Evolutionary conservation across 2,329 filamentous ascomycete genomes (phyloP), one percentile per base, ranked within the genome.

Genomic region (Aspergillus felis): DNA sequence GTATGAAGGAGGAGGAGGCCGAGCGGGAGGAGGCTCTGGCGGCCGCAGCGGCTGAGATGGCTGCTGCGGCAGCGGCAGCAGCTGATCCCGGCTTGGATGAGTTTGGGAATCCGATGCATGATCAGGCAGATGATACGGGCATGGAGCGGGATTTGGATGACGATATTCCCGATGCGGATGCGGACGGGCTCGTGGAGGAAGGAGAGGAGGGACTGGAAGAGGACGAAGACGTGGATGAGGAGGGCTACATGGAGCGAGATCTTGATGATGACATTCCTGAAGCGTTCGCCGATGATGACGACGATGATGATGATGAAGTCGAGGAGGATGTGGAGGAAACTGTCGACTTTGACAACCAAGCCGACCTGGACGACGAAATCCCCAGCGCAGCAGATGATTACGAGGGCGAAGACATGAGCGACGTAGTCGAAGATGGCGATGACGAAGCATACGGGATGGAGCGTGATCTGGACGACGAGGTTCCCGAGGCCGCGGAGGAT

Each of bases 21-120:
- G 94, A 99, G 78, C 84, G 90, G 55, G 88, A 93, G 71, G 94
- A 99, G 74, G 90, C 92, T 59, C 85, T 90, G 61, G 87, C 90
- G 68, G 84, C 89, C 2, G 78, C 91, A 4, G 85, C 88, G 56
- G 82, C 89, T 68, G 91, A 95, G 69, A 81, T 95, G 47, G 89
- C 88, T 14, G 68, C 69, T 28, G 87, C 89, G 69, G 83, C 88
- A 4, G 76, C 90, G 10, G 85, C 88, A 52, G 83, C 89, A 82
- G 76, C 68, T 10, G 75, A 77, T 24, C 76, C 71, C 20, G 76
- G 72, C 6, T 71, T 70, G 58, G 74, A 70, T 28, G 73, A 52
- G 29, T 42, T 66, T 25, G 66, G 56, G 5, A 70, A 49, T 24
- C 44, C n/a, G 20, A 47, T 47, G 24, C 44, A 47, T 47, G 44